These are phyloP conservation scores for Physaria fendleri DNA, from an alignment of 345 rosid genomes.

Conservation along the genomic window DNA sequence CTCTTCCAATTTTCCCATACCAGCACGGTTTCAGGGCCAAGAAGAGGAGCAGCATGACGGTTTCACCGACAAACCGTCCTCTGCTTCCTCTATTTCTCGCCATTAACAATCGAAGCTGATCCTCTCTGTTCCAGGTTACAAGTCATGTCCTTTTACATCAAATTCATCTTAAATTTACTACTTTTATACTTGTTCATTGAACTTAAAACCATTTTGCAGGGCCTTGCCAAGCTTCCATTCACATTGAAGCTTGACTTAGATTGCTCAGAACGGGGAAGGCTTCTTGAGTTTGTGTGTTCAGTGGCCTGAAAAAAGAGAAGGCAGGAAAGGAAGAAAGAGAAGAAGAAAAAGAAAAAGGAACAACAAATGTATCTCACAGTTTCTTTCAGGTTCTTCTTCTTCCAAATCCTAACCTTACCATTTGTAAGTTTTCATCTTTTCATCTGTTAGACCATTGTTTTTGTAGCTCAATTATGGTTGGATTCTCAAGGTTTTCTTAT, in stretches of 20 bases:
- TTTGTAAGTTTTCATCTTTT: slow-evolving; percentile 19
- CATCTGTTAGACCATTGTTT: slow-evolving; percentile 10
- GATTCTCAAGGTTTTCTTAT: too few species aligned
- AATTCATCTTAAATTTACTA: too few species aligned
- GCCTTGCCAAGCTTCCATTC: slow-evolving; percentile 12
- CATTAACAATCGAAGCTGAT: too few species aligned
- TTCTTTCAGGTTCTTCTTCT: slow-evolving; percentile 21
- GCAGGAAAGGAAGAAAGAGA: slow-evolving; percentile 20
- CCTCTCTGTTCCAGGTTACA: too few species aligned
- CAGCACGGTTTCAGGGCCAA: too few species aligned
- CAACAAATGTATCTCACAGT: too few species aligned
- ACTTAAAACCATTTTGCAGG: slow-evolving; percentile 8
- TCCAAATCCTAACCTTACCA: slow-evolving; percentile 21
- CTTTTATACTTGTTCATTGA: not conserved
- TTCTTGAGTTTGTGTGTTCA: slow-evolving; percentile 31
- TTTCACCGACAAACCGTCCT: too few species aligned
- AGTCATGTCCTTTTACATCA: too few species aligned
- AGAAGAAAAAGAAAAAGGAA: not conserved
- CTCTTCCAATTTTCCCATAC: too few species aligned
- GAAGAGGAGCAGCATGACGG: too few species aligned
- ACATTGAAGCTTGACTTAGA: slow-evolving; percentile 18
- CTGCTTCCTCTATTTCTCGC: too few species aligned
- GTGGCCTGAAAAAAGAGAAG: slow-evolving; percentile 36
- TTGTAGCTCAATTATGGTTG: slow-evolving; percentile 22
- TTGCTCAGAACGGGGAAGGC: slow-evolving; percentile 5